These are phyloP conservation scores for Aspergillus cavernicola DNA, from an alignment of 495 filamentous ascomycete species.

Conservation along the genomic window DNA sequence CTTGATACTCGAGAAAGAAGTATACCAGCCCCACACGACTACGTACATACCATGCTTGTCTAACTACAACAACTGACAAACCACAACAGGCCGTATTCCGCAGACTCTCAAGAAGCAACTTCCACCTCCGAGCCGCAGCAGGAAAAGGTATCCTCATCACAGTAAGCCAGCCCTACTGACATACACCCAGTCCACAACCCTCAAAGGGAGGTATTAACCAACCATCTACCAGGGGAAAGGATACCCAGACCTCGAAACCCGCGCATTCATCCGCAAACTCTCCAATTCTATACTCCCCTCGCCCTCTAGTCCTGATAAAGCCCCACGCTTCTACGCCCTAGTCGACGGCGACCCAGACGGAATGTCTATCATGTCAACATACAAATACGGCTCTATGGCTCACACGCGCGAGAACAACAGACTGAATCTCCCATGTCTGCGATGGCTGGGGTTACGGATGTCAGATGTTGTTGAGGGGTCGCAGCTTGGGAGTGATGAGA, in stretches of 20 bases:
- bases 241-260: conserved; percentile 81
- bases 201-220: background rate
- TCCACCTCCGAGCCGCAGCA: conserved; percentile 45
- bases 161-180: conserved; percentile 33
- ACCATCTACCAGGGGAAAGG: conserved; percentile 68
- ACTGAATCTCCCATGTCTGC: conserved; percentile 53
- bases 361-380: conserved; percentile 79
- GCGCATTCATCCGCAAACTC: conserved; percentile 55
- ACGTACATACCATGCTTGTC: background rate
- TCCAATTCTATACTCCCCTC: conserved; percentile 18
- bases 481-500: conserved; percentile 26
- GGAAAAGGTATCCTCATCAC: conserved; percentile 68
- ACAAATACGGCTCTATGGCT: conserved; percentile 75
- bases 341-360: conserved; percentile 89
- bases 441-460: conserved; percentile 73
- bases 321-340: conserved; percentile 58
- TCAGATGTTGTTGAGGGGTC: conserved; percentile 46
- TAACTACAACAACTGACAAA: background rate
- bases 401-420: conserved; percentile 66
- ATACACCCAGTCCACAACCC: background rate
- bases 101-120: conserved; percentile 52
- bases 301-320: conserved; percentile 12
- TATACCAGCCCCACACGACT: conserved; percentile 19
- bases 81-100: conserved; percentile 70
- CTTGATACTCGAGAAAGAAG: conserved; percentile 91